Evolutionary conservation across 495 filamentous ascomycete genomes (phyloP).

Genomic region (Hyaloscypha finlandica): DNA sequence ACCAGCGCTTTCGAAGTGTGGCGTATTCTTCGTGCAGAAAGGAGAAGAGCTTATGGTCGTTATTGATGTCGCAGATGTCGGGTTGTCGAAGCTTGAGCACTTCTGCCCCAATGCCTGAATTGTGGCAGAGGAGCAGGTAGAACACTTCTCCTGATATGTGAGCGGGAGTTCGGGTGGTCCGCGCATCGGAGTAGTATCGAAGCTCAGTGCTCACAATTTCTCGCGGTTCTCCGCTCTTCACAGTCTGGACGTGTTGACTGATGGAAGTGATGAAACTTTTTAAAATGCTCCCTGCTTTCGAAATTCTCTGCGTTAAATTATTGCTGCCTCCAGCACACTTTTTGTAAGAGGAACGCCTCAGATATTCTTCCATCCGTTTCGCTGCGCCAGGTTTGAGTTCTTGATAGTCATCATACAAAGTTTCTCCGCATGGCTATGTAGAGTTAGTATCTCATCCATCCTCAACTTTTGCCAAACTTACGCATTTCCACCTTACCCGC

Average conservation of each 20-base stretch:
- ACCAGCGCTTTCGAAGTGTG: conserved; percentile 5
- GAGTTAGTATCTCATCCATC: background rate
- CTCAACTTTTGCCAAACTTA: background rate
- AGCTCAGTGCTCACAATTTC: background rate
- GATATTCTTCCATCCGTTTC: conserved; percentile 5
- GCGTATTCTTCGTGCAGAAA: conserved; percentile 10
- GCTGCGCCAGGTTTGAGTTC: conserved; percentile 5
- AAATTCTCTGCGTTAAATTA: background rate
- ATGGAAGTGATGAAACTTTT: background rate
- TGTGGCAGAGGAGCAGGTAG: conserved; percentile 10
- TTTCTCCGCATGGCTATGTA: conserved; percentile 1
- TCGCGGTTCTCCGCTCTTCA: background rate
- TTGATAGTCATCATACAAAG: conserved; percentile 7
- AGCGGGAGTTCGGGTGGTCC: conserved; percentile 3
- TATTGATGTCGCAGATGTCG: conserved; percentile 13
- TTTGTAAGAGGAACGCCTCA: background rate
- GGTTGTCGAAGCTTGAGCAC: conserved; percentile 8
- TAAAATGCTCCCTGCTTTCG: background rate
- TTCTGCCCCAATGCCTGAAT: background rate
- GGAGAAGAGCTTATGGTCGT: conserved; percentile 7
- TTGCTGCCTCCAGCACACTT: background rate
- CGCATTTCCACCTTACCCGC: conserved; percentile 14
- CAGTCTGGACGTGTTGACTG: background rate
- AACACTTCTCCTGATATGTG: conserved; percentile 11
- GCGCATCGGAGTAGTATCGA: conserved; percentile 4